phyloP scores from a whole-genome alignment of 2,329 filamentous ascomycete genomes.

The Elsinoe perseae region DNA sequence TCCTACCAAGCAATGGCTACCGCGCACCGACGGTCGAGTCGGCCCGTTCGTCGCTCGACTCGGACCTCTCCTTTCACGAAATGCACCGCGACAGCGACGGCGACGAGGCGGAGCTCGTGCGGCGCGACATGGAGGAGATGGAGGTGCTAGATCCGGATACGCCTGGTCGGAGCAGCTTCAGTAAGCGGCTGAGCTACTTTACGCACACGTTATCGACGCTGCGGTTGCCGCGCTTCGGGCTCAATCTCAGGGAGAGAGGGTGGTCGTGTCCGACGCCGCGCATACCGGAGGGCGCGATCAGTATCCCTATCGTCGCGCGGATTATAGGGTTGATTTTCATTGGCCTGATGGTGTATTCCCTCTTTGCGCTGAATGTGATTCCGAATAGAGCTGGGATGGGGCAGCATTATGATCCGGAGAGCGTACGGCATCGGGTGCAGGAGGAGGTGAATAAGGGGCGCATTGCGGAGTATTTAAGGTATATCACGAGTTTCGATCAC shows the following conservation, averaged over 20 bases:
- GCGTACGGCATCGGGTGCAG: conserved; percentile 67
- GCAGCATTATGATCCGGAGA: conserved; percentile 75
- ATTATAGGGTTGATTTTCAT: conserved; percentile 69
- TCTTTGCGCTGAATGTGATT: conserved; percentile 82
- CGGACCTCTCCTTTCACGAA: conserved; percentile 45
- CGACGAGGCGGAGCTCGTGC: conserved; percentile 51
- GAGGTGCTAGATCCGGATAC: conserved; percentile 60
- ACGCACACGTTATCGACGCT: conserved; percentile 52
- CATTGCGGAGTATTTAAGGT: conserved; percentile 61
- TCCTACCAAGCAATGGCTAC: conserved; percentile 56
- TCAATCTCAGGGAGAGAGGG: conserved; percentile 38
- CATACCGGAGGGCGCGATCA: conserved; percentile 43
- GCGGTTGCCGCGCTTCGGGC: conserved; percentile 42
- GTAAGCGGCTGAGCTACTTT: conserved; percentile 50
- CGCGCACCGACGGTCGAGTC: conserved; percentile 77
- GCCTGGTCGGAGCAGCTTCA: conserved; percentile 39
- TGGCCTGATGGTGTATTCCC: conserved; percentile 67
- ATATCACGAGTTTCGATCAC: conserved; percentile 78
- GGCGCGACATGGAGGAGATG: conserved; percentile 81
- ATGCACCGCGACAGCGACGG: conserved; percentile 35
- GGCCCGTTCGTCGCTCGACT: conserved; percentile 55
- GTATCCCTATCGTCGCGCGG: conserved; percentile 63
- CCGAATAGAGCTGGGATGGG: conserved; percentile 56
- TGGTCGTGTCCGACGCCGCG: conserved; percentile 32
- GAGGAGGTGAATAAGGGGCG: conserved; percentile 58